These are phyloP conservation scores for Puccinia novopanici DNA, from an alignment of 1,284 basidiomycete species.

Conservation along the genomic window DNA sequence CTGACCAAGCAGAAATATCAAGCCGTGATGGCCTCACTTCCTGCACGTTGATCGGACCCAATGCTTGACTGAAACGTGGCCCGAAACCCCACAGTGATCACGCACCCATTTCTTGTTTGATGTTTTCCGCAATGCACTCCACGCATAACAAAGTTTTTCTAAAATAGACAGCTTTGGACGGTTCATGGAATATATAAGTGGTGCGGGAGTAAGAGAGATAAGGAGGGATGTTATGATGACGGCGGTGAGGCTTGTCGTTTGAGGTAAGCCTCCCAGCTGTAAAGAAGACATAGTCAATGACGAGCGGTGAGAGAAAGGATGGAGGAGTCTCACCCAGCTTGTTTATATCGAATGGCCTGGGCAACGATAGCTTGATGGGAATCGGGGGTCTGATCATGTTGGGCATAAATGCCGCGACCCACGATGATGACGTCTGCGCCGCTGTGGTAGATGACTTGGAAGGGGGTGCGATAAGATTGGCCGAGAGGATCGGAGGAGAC, in stretches of 20 bases:
- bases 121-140: too few relatives aligned
- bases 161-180: too few relatives aligned
- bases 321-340: conserved; percentile 34
- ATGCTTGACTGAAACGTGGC: too few relatives aligned
- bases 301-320: not conserved
- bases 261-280: conserved; percentile 48
- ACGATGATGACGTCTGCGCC: conserved; percentile 99
- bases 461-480: conserved; percentile 93
- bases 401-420: conserved; percentile 89
- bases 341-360: conserved; percentile 38
- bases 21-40: too few relatives aligned
- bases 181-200: too few relatives aligned
- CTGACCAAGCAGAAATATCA: too few relatives aligned
- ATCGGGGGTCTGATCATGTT: conserved; percentile 61
- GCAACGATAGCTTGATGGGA: conserved; percentile 6
- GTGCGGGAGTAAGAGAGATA: too few relatives aligned
- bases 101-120: too few relatives aligned
- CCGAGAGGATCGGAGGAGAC: conserved; percentile 82
- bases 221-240: too few relatives aligned
- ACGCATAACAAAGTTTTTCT: too few relatives aligned
- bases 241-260: conserved; percentile 3
- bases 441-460: conserved; percentile 75
- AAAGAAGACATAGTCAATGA: not conserved
- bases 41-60: too few relatives aligned
- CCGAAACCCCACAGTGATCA: too few relatives aligned